These are phyloP conservation scores for Cordyceps cicadae DNA, from an alignment of 2,329 filamentous ascomycete species.

Conservation along the genomic window DNA sequence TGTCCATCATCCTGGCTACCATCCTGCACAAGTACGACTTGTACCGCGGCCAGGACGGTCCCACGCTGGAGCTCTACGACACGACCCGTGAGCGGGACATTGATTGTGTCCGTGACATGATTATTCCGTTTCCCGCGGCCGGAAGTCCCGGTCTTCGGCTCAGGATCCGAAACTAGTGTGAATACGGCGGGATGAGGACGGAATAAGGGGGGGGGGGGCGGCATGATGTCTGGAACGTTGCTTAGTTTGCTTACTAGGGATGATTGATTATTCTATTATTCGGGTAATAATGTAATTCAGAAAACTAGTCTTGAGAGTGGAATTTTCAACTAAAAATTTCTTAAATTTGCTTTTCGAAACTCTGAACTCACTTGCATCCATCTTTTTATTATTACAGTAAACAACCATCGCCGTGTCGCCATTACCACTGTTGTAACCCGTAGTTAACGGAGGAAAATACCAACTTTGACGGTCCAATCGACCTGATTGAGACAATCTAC, in stretches of 20 bases:
- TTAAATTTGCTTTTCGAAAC: too few relatives aligned
- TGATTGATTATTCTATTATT: background rate
- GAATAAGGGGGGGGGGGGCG: background rate
- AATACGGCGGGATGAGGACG: background rate
- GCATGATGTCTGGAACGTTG: background rate
- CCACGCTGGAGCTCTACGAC: background rate
- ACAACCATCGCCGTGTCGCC: too few relatives aligned
- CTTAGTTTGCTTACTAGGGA: background rate
- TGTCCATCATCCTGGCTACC: background rate
- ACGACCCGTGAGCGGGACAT: conserved; percentile 1
- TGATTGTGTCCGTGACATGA: conserved; percentile 4
- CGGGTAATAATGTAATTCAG: too few relatives aligned
- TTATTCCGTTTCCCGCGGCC: background rate
- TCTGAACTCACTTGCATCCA: too few relatives aligned
- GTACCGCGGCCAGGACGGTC: background rate
- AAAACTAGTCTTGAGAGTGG: too few relatives aligned
- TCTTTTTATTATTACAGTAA: too few relatives aligned
- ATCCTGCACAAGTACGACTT: conserved; percentile 3
- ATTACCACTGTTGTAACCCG: too few relatives aligned
- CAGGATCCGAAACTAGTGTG: background rate
- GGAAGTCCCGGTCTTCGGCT: background rate
- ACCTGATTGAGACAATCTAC: too few relatives aligned
- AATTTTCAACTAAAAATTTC: too few relatives aligned
- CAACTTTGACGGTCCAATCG: too few relatives aligned
- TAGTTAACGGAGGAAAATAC: too few relatives aligned